Evolutionary conservation across 257 asterid species (phyloP).

Genomic region (Plantago ovata): DNA sequence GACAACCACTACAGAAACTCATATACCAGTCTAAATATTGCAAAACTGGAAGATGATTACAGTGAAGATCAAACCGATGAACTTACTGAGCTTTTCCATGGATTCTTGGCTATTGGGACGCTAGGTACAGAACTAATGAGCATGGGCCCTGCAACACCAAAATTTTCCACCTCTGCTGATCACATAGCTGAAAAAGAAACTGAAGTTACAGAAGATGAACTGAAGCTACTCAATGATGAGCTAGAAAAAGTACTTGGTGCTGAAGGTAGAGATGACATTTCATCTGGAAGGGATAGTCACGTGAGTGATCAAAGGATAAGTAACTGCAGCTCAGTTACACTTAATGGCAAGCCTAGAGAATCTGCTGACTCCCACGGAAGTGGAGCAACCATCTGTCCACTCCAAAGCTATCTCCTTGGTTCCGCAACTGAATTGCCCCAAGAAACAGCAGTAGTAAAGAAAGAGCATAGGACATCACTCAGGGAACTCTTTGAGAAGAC

Average conservation of each 20-base stretch:
- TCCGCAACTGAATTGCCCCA: slow-evolving; percentile 62
- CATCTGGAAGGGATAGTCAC: slow-evolving; percentile 83
- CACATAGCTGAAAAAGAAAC: slow-evolving; percentile 82
- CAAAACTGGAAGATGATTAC: slow-evolving; percentile 51
- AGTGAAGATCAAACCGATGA: slow-evolving; percentile 48
- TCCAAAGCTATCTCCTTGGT: slow-evolving; percentile 82
- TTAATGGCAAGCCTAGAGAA: slow-evolving; percentile 56
- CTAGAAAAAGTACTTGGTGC: slow-evolving; percentile 83
- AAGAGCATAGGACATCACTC: slow-evolving; percentile 72
- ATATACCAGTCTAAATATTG: slow-evolving; percentile 59
- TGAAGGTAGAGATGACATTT: slow-evolving; percentile 31
- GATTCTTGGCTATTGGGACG: slow-evolving; percentile 94
- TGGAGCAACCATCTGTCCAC: slow-evolving; percentile 64
- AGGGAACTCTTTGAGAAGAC: slow-evolving; percentile 95
- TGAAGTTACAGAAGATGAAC: slow-evolving; percentile 69
- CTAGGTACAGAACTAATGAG: slow-evolving; percentile 59
- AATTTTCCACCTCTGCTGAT: slow-evolving; percentile 64
- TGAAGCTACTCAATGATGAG: slow-evolving; percentile 83
- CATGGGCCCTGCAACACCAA: slow-evolving; percentile 66
- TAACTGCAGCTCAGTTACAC: slow-evolving; percentile 65
- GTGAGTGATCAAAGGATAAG: slow-evolving; percentile 75
- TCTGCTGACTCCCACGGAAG: slow-evolving; percentile 40
- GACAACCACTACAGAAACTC: slow-evolving; percentile 61
- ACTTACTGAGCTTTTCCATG: slow-evolving; percentile 79
- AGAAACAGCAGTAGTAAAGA: slow-evolving; percentile 40